Evolutionary conservation across 345 rosid genomes (phyloP), one percentile per base, ranked within the genome.

Genomic region (Moricandia arvensis): DNA sequence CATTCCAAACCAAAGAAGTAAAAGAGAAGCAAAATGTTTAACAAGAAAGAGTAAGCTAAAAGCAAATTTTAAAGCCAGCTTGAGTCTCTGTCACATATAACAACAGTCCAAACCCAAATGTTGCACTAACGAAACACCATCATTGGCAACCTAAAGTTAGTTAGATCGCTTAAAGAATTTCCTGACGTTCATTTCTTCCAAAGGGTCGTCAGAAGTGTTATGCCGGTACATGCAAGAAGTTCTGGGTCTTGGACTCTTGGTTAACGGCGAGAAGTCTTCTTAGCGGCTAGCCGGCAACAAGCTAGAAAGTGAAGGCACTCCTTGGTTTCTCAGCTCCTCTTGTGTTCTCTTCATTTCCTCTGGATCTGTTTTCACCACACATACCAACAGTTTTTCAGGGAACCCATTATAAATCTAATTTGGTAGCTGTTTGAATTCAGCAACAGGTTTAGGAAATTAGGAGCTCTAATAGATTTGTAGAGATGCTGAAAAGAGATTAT

Each of bases 291-390:
- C 77, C 2, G 97, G 97, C 66, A 93, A 79, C 72, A 95, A 82
- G 82, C 80, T 95, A 26, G 97, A 75, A 60, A 95, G 85, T 13
- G 97, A 86, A 21, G 99, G 99, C 72, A 90, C 92, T 26, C 98
- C 98, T 81, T 92, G 97, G 83, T 29, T 87, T 83, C 97, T 90
- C 99, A 95, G 83, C 79, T 95, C 96, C 79, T 92, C 97, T 83
- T 88, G 99, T 10, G 97, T 85, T 57, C 89, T 85, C 81, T 75
- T 89, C 91, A 95, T 88, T 84, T 93, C 98, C 78, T 93, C 98
- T 0, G 94, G 98, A 85, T 93, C 98, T 93, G 88, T 84, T 69
- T 21, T 21, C 18, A 55, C 73, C 77, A 74, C 30, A 74, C 60
- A 26, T 11, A 70, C 31, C 64, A 69, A 37, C 29, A 64, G 21